phyloP scores from a whole-genome alignment of 345 rosid genomes.

The Iberis pinnata region DNA sequence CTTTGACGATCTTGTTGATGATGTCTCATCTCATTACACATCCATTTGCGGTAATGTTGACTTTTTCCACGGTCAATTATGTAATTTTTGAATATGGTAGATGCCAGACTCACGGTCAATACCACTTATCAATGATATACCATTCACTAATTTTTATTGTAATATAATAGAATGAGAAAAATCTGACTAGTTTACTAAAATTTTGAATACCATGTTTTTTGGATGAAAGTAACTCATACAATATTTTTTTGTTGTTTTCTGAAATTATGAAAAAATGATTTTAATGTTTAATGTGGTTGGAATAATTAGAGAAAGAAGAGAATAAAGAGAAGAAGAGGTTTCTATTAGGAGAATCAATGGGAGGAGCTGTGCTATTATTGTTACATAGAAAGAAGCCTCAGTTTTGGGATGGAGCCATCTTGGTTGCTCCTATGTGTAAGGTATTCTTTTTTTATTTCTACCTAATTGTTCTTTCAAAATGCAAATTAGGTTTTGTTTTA shows the following conservation, averaged over 20 bases:
- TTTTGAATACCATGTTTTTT: not conserved
- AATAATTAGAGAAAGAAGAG: slow-evolving; percentile 44
- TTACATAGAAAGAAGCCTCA: slow-evolving; percentile 56
- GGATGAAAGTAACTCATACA: not conserved
- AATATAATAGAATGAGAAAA: not conserved
- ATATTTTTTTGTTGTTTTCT: not conserved
- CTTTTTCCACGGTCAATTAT: not conserved
- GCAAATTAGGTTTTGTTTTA: not conserved
- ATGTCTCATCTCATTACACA: slow-evolving; percentile 42
- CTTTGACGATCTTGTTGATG: slow-evolving; percentile 59
- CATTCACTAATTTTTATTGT: not conserved
- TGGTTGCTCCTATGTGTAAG: slow-evolving; percentile 95
- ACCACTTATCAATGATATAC: not conserved
- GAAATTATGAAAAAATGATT: not conserved
- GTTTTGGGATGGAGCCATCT: slow-evolving; percentile 75
- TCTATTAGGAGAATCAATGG: slow-evolving; percentile 88
- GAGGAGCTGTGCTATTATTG: slow-evolving; percentile 69
- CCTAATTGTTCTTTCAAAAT: not conserved
- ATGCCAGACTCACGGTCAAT: too few relatives aligned
- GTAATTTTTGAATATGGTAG: too few relatives aligned
- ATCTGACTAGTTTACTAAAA: not conserved
- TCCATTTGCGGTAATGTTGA: not conserved
- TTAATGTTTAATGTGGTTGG: slow-evolving; percentile 3
- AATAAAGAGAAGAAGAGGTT: slow-evolving; percentile 57
- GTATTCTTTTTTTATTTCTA: slow-evolving; percentile 25